Evolutionary conservation across 768 basidiomycete genomes (phyloP).

Genomic region (Termitomyces sp.): DNA sequence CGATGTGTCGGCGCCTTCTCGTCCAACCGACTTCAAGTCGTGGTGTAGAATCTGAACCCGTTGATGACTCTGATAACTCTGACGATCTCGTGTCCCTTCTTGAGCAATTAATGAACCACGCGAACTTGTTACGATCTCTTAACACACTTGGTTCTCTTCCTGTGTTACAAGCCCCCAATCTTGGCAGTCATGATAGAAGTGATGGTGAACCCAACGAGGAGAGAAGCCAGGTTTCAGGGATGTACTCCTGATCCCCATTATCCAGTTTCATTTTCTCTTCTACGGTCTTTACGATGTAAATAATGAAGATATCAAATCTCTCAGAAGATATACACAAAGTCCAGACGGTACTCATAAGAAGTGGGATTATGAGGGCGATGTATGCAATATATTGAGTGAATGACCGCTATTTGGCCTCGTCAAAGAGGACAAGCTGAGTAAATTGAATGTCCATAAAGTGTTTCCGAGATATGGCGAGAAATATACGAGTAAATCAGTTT

Average conservation of each 20-base stretch:
- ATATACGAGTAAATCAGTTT: slow-evolving; percentile 37
- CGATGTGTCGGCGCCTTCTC: slow-evolving; percentile 55
- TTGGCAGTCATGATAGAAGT: background rate
- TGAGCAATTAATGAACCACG: slow-evolving; percentile 9
- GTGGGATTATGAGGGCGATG: background rate
- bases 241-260: slow-evolving; percentile 51
- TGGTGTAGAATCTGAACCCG: slow-evolving; percentile 3
- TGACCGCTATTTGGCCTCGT: background rate
- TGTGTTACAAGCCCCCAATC: background rate
- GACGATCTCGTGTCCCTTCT: slow-evolving; percentile 3
- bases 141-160: background rate
- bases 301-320: slow-evolving; percentile 8
- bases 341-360: background rate
- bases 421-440: slow-evolving; percentile 3
- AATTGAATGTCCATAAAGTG: background rate
- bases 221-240: slow-evolving; percentile 39
- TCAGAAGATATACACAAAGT: background rate
- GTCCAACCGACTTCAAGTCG: slow-evolving; percentile 18
- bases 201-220: slow-evolving; percentile 14
- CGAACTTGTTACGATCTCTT: slow-evolving; percentile 8
- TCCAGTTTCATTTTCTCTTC: background rate
- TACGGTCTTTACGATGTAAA: background rate
- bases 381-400: background rate
- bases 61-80: slow-evolving; percentile 4
- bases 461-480: slow-evolving; percentile 8